Evolutionary conservation across 2,329 filamentous ascomycete genomes (phyloP).

Genomic region (Aspergillus luchuensis): DNA sequence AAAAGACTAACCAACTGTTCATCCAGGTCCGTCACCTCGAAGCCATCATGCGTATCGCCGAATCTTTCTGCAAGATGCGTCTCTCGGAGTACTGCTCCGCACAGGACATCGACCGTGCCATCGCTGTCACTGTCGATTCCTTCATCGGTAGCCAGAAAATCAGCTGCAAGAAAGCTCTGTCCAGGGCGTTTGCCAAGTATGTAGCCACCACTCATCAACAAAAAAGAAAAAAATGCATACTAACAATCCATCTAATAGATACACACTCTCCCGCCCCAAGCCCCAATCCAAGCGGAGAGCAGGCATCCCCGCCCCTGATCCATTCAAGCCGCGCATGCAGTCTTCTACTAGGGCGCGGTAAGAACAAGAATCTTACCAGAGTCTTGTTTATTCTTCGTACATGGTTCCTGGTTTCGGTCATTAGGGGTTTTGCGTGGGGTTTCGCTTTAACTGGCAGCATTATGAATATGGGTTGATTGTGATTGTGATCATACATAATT

Average conservation of each 20-base stretch:
- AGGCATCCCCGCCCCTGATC: conserved; percentile 37
- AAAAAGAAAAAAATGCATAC: neutral
- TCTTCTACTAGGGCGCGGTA: conserved; percentile 12
- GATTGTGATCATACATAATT: neutral
- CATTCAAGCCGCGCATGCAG: conserved; percentile 20
- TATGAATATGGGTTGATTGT: neutral
- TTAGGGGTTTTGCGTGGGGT: neutral
- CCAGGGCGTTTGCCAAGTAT: conserved; percentile 95
- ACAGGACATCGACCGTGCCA: conserved; percentile 92
- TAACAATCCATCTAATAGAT: conserved; percentile 25
- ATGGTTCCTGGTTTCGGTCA: neutral
- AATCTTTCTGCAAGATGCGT: conserved; percentile 96
- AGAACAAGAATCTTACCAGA: neutral
- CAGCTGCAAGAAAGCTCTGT: conserved; percentile 94
- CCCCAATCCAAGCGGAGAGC: conserved; percentile 43
- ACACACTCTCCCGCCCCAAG: conserved; percentile 44
- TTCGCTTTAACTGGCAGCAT: neutral
- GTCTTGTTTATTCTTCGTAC: neutral
- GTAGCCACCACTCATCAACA: conserved; percentile 49
- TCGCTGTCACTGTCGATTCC: conserved; percentile 92
- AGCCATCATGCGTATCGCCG: conserved; percentile 93
- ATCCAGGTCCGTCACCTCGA: conserved; percentile 89
- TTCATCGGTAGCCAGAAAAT: conserved; percentile 97
- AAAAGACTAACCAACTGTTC: neutral
- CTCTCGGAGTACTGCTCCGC: conserved; percentile 92